These are phyloP conservation scores for Penicillium sp. DNA, from an alignment of 2,329 filamentous ascomycete genomes.

Conservation along the genomic window DNA sequence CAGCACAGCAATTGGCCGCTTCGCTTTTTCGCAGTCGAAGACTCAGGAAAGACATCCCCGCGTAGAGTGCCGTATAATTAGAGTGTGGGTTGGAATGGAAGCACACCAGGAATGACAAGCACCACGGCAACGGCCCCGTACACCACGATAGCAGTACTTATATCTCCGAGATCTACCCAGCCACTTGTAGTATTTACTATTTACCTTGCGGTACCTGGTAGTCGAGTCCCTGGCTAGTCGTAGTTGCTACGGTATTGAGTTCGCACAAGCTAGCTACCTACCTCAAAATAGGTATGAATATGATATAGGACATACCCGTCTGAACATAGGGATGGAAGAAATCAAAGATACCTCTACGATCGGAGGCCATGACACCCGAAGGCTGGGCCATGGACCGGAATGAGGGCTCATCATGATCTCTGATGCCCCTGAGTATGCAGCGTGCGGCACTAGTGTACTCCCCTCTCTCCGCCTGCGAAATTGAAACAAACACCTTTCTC, in stretches of 20 bases:
- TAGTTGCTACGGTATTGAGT: background rate
- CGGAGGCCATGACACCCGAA: constrained; percentile 8
- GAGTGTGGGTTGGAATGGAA: constrained; percentile 1
- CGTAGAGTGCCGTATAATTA: constrained; percentile 11
- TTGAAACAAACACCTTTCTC: constrained; percentile 20
- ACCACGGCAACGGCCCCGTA: background rate
- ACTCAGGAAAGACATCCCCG: constrained; percentile 8
- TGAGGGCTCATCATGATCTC: constrained; percentile 8
- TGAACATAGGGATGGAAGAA: background rate
- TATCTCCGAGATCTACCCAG: background rate
- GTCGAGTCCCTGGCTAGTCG: background rate
- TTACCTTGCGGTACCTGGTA: no score
- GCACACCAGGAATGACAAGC: background rate
- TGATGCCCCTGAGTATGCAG: constrained; percentile 24
- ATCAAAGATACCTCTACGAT: background rate
- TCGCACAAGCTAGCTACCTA: background rate
- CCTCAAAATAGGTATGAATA: background rate
- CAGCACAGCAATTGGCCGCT: constrained; percentile 17
- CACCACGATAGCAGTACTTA: background rate
- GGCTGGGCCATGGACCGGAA: constrained; percentile 14
- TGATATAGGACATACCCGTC: background rate
- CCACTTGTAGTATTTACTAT: no score
- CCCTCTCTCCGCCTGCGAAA: constrained; percentile 16
- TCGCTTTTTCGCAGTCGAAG: constrained; percentile 3
- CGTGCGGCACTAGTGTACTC: constrained; percentile 12